Base-by-base conservation (phyloP, 345 rosid species). In the Sonneratia caseolaris region DNA sequence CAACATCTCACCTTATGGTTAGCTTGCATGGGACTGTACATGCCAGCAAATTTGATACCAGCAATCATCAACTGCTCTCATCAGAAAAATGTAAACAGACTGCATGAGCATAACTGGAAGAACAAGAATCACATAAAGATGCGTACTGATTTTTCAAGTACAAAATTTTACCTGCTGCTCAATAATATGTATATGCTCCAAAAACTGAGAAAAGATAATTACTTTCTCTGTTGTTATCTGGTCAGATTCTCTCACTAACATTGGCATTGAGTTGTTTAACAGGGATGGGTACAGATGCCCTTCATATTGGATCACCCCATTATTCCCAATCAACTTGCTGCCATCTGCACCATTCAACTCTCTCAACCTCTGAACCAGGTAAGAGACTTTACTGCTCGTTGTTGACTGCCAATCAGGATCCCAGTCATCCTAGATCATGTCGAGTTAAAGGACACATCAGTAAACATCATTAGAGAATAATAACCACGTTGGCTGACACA, bases 341-440 rank as follows among this genome's bases (percentile, higher is more conserved):
- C 14, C 68, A 64, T 84, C 82, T 75, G 78, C 79, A 81, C 83
- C 88, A 71, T 77, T 92, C 85, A 95, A 76, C 73, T 71, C 85
- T 73, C 78, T 88, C 84, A 95, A 74, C 86, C 82, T 90, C 72
- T 85, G 76, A 55, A 92, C 84, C 27, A 95, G 89, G 74, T 95
- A 92, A 76, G 91, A 72, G 67, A 92, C 93, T 83, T 95, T 95
- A 84, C 97, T 90, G 83, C 99, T 95, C 37, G 96, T 84, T 42
- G 99, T 95, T 66, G 94, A 92, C 73, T 86, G 91, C 99, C 99
- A 95, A 83, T 92, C 99, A 35, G 99, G 92, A 84, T 92, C 74
- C 99, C 99, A 95, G 75, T 86, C 86, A 82, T 95, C 99, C 99
- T 95, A 84, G 69, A 75, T 49, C 79, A 67, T 64, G 74, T 49